Base-by-base conservation (phyloP, 768 basidiomycete genomes). In the Gloeopeniophorella convolvens region DNA sequence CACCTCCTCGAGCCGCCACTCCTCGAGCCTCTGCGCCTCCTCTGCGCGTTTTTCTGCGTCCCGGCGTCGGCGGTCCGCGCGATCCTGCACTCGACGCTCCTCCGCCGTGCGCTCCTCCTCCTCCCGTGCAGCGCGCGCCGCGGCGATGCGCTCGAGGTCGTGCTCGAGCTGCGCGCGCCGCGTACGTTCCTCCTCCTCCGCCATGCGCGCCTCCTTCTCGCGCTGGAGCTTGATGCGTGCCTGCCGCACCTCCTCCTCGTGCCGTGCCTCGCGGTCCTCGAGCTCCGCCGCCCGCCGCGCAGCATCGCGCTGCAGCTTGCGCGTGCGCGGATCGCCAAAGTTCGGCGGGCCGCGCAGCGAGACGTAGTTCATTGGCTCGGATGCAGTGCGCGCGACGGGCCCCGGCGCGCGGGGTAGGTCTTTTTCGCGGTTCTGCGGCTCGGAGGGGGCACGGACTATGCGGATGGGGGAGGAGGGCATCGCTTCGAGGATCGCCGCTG, bases 201-300 rank as follows among this genome's bases (percentile, higher is more conserved):
- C 46, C 21, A 30, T 31, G 23, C 23, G 31, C 21, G 42, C 41
- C 10, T 55, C 51, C n/a, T 31, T 36, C 16, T 36, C 51, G 8
- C 46, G 45, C 51, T 41, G 45, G 21, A 13, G 26, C 51, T 56
- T 56, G 46, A 54, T 54, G 1, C 42, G 55, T 6, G 31, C 31
- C 42, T 56, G 55, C 11, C 45, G 45, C 24, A 26, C 42, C 1
- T 23, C 46, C 42, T 56, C 51, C 23, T 54, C 51, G 13, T 16
- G 35, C 10, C 5, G 24, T 7, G 42, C 31, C 7, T 28, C 37
- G 5, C 42, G 45, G 3, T 40, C 55, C 18, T 54, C 51, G 0
- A 27, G 45, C 8, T 47, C 46, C 7, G 40, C 23, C 5, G 24
- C 11, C 12, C n/a, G 35, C 2, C 46, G 51, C 1, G 31, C 41